Conservation (phyloP, 768 basidiomycete species). For the Leucosporidium yakuticum region DNA sequence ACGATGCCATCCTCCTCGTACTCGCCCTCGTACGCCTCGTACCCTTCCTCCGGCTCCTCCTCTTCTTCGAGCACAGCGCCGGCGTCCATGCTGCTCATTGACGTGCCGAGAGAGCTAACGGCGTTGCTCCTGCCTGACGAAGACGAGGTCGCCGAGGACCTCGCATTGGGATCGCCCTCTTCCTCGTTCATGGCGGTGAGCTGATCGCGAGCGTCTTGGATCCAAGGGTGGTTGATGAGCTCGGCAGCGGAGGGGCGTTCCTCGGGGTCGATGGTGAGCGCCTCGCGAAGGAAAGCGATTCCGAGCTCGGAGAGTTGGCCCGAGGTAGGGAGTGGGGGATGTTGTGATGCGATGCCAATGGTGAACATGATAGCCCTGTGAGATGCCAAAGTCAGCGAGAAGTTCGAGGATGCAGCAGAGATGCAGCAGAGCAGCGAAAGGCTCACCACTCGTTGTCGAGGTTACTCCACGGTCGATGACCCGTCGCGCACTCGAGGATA, state of each 20-base stretch:
- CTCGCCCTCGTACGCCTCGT: too few species aligned
- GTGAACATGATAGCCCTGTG: slow-evolving; percentile 99
- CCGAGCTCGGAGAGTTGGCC: slow-evolving; percentile 81
- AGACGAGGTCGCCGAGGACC: too few species aligned
- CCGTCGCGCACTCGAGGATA: slow-evolving; percentile 92
- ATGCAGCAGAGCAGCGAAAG: not conserved
- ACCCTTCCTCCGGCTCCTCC: too few species aligned
- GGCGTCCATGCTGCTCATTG: too few species aligned
- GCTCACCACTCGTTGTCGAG: slow-evolving; percentile 96
- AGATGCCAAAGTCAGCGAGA: not conserved
- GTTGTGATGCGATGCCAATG: slow-evolving; percentile 92
- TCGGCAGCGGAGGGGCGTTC: slow-evolving; percentile 76
- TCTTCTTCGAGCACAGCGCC: too few species aligned
- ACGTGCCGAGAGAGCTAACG: too few species aligned
- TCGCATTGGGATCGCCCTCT: not conserved
- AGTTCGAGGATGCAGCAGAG: not conserved
- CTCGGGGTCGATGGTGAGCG: slow-evolving; percentile 78
- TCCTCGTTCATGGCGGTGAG: not conserved
- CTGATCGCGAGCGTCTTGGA: slow-evolving; percentile 40
- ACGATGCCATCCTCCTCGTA: too few species aligned
- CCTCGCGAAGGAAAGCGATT: slow-evolving; percentile 87
- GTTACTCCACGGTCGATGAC: slow-evolving; percentile 96
- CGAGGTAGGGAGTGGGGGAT: slow-evolving; percentile 88
- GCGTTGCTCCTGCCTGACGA: too few species aligned
- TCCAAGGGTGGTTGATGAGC: slow-evolving; percentile 83